Evolutionary conservation across 148 eudicot species (phyloP), one percentile per base, ranked within the genome.

Genomic region (Camellia japonica): DNA sequence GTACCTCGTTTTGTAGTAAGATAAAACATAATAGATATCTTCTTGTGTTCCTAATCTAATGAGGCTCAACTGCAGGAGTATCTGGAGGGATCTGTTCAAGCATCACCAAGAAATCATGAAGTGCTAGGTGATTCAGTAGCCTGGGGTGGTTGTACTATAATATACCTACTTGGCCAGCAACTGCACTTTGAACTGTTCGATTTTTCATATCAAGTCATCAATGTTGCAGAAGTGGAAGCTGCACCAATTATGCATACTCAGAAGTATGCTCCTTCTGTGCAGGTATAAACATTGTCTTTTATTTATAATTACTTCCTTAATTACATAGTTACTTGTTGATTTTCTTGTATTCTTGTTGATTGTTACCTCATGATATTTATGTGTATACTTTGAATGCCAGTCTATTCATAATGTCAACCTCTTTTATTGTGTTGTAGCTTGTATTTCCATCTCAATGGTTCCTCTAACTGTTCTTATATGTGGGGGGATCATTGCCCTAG

Each of bases 81-180:
- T 82, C 88, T 96, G 44, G 97, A 96, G 76, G 97, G 92, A 83
- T 86, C 91, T 74, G 89, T 90, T 68, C 89, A 87, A 68, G 87
- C 83, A 76, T 87, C 86, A 61, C 86, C 95, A 43, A n/a, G n/a
- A n/a, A 87, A 83, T 79, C 89, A 83, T 56, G 91, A 89, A 68
- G 84, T 87, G 83, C 82, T 95, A 69, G 99, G 99, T 15, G 99
- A 95, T 90, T 93, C 99, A 38, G 93, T 95, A 18, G 94, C 99
- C 44, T 95, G 97, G 99, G 97, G 99, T 82, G 97, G 97, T 75
- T 93, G 99, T 81, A 95, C 99, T 19, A 82, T 95, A 71, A 93
- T 95, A 62, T 95, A 95, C 86, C 83, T 95, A 80, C 93, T 95
- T 66, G 99, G 99, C 74, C 99, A 95, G 85, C 99, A 95, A 81